phyloP scores from a whole-genome alignment of 805 yeast species.

The Cyberlindnera maritima region DNA sequence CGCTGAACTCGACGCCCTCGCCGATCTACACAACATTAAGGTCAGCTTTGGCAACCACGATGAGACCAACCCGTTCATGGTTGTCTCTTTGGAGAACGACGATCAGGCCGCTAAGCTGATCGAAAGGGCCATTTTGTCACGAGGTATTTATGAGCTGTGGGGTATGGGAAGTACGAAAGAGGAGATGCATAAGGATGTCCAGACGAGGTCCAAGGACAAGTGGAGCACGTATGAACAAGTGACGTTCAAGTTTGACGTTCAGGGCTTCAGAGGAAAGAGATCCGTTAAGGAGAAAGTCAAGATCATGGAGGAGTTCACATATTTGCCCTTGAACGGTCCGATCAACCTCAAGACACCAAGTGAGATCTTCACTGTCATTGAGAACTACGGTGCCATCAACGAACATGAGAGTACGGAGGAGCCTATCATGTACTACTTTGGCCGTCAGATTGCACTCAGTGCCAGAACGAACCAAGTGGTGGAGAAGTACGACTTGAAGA shows the following conservation, averaged over 20 bases:
- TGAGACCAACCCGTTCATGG: conserved; percentile 65
- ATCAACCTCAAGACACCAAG: conserved; percentile 79
- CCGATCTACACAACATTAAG: conserved; percentile 53
- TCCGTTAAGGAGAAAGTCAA: conserved; percentile 47
- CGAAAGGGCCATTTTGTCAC: conserved; percentile 63
- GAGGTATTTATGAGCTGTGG: conserved; percentile 83
- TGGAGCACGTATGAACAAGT: conserved; percentile 34
- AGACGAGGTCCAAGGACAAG: conserved; percentile 27
- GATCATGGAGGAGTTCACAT: conserved; percentile 69
- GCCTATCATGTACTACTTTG: conserved; percentile 69
- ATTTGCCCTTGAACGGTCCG: conserved; percentile 71
- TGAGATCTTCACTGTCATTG: conserved; percentile 66
- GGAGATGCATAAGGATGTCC: conserved; percentile 51
- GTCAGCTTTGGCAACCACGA: conserved; percentile 60
- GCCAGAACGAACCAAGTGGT: conserved; percentile 61
- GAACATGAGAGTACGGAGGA: conserved; percentile 38
- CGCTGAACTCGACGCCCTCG: conserved; percentile 84
- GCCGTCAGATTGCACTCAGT: conserved; percentile 62
- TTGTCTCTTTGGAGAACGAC: conserved; percentile 64
- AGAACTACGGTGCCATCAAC: conserved; percentile 58
- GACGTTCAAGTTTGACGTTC: conserved; percentile 80
- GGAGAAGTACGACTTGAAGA: conserved; percentile 77
- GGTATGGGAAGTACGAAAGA: conserved; percentile 61
- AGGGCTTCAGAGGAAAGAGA: conserved; percentile 72
- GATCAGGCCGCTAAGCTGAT: conserved; percentile 63